These are phyloP conservation scores for Pyronema domesticum DNA, from an alignment of 495 filamentous ascomycete genomes.

Conservation along the genomic window DNA sequence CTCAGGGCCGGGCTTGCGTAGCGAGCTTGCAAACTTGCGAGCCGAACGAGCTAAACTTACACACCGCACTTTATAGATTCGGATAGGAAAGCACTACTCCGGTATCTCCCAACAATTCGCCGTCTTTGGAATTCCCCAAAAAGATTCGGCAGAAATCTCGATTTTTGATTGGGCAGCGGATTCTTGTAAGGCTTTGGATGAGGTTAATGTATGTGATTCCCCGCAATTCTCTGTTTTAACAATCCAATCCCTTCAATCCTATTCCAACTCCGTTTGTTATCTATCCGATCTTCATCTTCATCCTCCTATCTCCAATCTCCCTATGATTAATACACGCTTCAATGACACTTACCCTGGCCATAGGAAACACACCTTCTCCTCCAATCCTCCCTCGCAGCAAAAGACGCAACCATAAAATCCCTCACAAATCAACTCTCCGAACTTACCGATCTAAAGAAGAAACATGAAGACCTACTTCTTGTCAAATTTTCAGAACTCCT, in stretches of 20 bases:
- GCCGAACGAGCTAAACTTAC: not conserved
- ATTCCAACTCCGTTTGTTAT: no score
- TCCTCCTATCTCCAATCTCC: no score
- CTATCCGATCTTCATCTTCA: no score
- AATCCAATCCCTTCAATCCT: no score
- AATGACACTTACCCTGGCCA: no score
- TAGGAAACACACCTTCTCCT: not conserved
- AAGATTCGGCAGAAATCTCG: conserved; percentile 8
- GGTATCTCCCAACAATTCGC: conserved; percentile 22
- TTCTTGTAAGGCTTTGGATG: conserved; percentile 11
- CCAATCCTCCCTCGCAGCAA: not conserved
- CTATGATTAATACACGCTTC: no score
- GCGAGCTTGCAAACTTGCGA: no score
- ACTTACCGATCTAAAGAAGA: conserved; percentile 32
- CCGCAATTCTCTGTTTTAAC: no score
- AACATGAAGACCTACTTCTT: conserved; percentile 26
- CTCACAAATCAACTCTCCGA: conserved; percentile 31
- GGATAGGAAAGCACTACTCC: conserved; percentile 17
- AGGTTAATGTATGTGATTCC: not conserved
- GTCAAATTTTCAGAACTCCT: conserved; percentile 22
- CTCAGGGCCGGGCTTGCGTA: no score
- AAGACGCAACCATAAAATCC: conserved; percentile 28
- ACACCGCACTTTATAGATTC: conserved; percentile 1
- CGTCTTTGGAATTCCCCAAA: conserved; percentile 15
- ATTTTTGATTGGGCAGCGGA: conserved; percentile 22